Evolutionary conservation across 805 yeast genomes (phyloP), one percentile per base, ranked within the genome.

Genomic region (Yamadazyma sp.): DNA sequence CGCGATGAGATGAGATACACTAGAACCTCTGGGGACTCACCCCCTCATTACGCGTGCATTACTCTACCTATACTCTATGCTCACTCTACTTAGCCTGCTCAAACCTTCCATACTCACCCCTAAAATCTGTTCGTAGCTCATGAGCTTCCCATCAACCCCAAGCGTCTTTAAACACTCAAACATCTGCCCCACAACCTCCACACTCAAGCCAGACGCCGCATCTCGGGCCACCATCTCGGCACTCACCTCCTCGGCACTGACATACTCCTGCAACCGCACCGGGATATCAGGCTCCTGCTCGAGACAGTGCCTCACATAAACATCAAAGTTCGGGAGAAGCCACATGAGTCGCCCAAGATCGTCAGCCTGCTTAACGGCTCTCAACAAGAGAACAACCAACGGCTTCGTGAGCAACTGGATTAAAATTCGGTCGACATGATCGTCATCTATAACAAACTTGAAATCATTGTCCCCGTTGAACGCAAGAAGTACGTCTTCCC

Each of bases 301-400:
- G 13, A 35, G 10, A 12, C 32, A 22, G 20, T 31, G 27, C 12
- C 25, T 16, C 6, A 37, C 6, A 15, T 13, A 30, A 14, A 26
- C 17, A 40, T 63, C 67, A 28, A 63, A 47, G 39, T 59, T 55
- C 3, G 67, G 69, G n/a, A 57, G 47, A 13, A 62, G 35, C 69
- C 69, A 63, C 53, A 61, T 48, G 19, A 62, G 44, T 27, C 69
- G 41, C 3, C 67, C 67, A 35, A 51, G 34, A 37, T 63, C 69
- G 19, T 55, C 49, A 4, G 66, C 52, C 25, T 47, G 44, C 8
- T 45, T 33, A 22, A 59, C 50, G 2, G 57, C 57, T 24, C 48
- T 38, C 5, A 63, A 28, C 11, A 60, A 29, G 4, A 59, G 32
- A 16, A 47, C 44, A 33, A 62, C 38, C 14, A 62, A 35, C 4